These are phyloP conservation scores for Trichoderma asperelloides DNA, from an alignment of 495 filamentous ascomycete species.

Conservation along the genomic window DNA sequence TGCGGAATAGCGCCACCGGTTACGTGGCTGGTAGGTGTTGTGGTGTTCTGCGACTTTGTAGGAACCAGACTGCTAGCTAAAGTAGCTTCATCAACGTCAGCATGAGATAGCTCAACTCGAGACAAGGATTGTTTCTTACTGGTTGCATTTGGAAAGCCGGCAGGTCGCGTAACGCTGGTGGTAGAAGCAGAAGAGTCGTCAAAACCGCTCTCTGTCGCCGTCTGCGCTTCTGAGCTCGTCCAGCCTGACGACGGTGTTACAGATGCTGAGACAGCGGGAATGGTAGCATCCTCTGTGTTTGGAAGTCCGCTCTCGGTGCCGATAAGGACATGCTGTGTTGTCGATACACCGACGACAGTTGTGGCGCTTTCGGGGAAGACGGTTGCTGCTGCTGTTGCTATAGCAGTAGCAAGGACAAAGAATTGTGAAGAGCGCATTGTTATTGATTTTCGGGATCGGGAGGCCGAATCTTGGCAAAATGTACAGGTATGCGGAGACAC, in stretches of 20 bases:
- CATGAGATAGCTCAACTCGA: neutral
- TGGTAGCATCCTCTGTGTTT: neutral
- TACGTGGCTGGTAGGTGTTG: constrained; percentile 1
- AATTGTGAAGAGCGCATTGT: neutral
- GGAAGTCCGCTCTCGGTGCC: neutral
- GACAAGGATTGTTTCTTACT: neutral
- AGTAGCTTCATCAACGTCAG: neutral
- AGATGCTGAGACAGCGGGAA: neutral
- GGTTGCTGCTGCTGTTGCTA: neutral
- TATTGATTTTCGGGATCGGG: neutral
- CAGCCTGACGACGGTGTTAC: neutral
- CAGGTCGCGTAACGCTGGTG: neutral
- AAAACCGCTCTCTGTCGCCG: neutral
- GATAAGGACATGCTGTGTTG: neutral
- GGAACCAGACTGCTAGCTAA: neutral
- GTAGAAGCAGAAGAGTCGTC: neutral
- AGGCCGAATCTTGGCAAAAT: neutral
- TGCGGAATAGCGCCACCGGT: constrained; percentile 3
- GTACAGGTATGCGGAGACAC: neutral
- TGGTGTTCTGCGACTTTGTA: constrained; percentile 7
- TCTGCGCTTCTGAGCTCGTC: neutral
- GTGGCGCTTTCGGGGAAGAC: neutral
- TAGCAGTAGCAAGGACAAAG: neutral
- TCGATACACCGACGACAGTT: neutral
- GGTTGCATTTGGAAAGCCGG: neutral